Base-by-base conservation (phyloP, 495 filamentous ascomycete genomes). In the Pyrenula aspistea region DNA sequence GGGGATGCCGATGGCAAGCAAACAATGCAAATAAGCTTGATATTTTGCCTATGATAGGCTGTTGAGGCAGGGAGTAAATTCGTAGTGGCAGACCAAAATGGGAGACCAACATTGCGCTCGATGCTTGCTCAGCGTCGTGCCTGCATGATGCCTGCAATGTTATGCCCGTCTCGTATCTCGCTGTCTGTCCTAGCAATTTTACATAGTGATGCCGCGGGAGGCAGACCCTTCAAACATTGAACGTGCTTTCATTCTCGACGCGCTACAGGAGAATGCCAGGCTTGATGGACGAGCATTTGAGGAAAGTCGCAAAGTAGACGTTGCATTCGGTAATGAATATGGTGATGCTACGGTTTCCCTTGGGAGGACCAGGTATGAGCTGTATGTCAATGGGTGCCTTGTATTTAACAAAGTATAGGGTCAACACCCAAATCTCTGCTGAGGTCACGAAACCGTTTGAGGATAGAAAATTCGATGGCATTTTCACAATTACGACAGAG, bases 401-500 rank as follows among this genome's bases (percentile, higher is more conserved):
- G n/a, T 61, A 24, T 23, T n/a, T 24, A 23, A 25, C 49, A 52
- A 49, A 22, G 19, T 57, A 24, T 64, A 96, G 93, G 65, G 77
- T 96, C 56, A 73, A 94, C 56, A 86, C 84, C 24, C 84, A 86
- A 57, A 88, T 95, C 56, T 92, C 90, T n/a, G 83, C 88, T 56
- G 86, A 92, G 72, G 84, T 97, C 49, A 83, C 85, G 15, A 79
- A 85, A 54, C 93, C 93, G 47, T 89, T 83, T 65, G 72, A 85
- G 50, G 92, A 96, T 67, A 85, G 93, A 24, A 91, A 90, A 53
- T 95, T 95, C 63, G 92, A 96, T 65, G 93, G 93, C 64, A 78
- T 93, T 65, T 96, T 97, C 72, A 87, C 81, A 54, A 96, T 98
- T 66, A 79, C 82, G 24, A 84, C 91, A 57, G 93, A 98, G 68